Conservation (phyloP, 805 yeast species). For the Saccharomycopsis javanensis region DNA sequence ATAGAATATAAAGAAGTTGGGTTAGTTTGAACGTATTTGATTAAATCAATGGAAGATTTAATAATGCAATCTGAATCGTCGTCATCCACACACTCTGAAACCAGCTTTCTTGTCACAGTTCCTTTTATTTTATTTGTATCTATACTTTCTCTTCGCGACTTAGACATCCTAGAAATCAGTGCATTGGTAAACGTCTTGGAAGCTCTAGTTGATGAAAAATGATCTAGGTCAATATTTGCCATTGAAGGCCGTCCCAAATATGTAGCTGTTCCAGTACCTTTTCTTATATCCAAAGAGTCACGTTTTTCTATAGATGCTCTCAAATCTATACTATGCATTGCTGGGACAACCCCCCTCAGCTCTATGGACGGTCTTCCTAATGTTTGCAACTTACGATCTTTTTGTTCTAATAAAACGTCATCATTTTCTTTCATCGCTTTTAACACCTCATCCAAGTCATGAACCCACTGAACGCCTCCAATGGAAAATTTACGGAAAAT, state of each 20-base stretch:
- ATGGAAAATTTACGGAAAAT: slow-evolving; percentile 80
- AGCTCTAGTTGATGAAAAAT: neutral
- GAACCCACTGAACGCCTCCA: slow-evolving; percentile 84
- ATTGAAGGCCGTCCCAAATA: slow-evolving; percentile 50
- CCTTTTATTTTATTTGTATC: neutral
- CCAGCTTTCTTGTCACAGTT: neutral
- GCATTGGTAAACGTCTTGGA: neutral
- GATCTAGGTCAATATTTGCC: slow-evolving; percentile 31
- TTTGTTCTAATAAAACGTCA: slow-evolving; percentile 2
- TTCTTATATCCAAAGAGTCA: slow-evolving; percentile 32
- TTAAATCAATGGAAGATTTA: slow-evolving; percentile 50
- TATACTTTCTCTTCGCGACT: neutral
- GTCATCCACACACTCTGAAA: neutral
- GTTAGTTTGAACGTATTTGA: slow-evolving; percentile 57
- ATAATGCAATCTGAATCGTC: neutral
- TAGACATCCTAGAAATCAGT: neutral
- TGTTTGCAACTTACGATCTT: neutral
- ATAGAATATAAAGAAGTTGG: slow-evolving; percentile 65
- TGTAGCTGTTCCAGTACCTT: slow-evolving; percentile 30
- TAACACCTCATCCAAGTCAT: slow-evolving; percentile 49
- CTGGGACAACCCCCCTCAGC: neutral
- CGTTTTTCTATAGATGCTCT: slow-evolving; percentile 28
- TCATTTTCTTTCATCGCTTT: slow-evolving; percentile 23
- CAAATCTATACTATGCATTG: neutral
- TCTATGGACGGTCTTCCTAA: neutral